These are phyloP conservation scores for Fonsecaea erecta DNA, from an alignment of 2,329 filamentous ascomycete species.

Conservation along the genomic window DNA sequence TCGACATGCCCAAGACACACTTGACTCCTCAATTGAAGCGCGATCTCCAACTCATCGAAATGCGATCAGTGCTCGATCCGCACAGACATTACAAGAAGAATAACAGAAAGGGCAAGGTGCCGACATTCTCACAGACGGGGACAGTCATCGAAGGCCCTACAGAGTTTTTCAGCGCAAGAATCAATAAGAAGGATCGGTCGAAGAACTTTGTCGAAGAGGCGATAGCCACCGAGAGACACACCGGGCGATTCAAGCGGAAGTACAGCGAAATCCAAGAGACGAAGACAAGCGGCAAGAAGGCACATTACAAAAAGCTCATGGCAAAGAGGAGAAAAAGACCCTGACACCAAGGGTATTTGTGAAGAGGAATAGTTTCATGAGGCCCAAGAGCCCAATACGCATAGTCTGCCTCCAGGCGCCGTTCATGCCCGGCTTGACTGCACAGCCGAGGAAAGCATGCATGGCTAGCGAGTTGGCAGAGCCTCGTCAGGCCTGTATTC, in stretches of 20 bases:
- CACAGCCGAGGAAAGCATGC: background rate
- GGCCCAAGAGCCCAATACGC: background rate
- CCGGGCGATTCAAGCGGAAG: constrained; percentile 79
- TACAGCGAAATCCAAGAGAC: constrained; percentile 81
- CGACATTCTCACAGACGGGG: constrained; percentile 86
- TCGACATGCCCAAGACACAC: constrained; percentile 80
- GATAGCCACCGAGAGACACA: constrained; percentile 68
- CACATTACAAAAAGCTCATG: constrained; percentile 81
- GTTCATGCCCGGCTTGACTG: background rate
- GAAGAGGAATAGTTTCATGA: background rate
- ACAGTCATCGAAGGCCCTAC: constrained; percentile 86
- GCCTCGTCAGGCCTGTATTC: background rate
- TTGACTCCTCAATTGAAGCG: constrained; percentile 84
- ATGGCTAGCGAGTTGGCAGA: background rate
- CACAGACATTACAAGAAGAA: constrained; percentile 90
- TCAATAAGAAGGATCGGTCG: constrained; percentile 87
- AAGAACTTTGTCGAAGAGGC: constrained; percentile 85
- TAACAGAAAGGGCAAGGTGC: constrained; percentile 67
- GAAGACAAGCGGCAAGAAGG: constrained; percentile 88
- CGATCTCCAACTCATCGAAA: constrained; percentile 85
- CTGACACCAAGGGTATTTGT: background rate
- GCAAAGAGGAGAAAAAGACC: constrained; percentile 53
- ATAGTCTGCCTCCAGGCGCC: background rate
- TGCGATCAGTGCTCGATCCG: constrained; percentile 85
- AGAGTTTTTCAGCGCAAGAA: constrained; percentile 79